These are phyloP conservation scores for Cladosporium sp. DNA, from an alignment of 2,329 filamentous ascomycete genomes.

Conservation along the genomic window DNA sequence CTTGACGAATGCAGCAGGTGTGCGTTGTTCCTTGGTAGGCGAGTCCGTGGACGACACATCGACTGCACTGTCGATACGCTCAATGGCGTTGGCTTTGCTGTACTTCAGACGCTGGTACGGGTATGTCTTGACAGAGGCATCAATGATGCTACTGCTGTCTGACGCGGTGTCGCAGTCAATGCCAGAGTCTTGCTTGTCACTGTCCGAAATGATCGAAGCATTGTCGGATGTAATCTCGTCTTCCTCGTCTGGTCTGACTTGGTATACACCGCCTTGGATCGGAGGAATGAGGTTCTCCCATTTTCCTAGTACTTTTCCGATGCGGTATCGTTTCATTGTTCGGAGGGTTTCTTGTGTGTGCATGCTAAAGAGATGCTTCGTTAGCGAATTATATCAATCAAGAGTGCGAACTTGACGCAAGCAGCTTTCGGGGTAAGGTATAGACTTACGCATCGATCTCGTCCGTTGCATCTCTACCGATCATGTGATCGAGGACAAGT, in stretches of 20 bases:
- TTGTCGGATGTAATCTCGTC: neutral
- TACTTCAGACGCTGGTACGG: neutral
- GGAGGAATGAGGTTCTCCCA: conserved; percentile 58
- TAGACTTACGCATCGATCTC: conserved; percentile 45
- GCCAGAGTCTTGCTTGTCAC: conserved; percentile 12
- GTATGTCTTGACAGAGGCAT: neutral
- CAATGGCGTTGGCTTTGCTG: neutral
- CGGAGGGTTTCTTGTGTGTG: conserved; percentile 51
- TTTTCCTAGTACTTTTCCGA: conserved; percentile 51
- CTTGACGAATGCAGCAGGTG: conserved; percentile 30
- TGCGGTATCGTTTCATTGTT: conserved; percentile 57
- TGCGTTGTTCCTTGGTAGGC: neutral
- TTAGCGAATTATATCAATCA: conserved; percentile 8
- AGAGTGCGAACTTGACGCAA: conserved; percentile 1
- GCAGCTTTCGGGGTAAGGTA: neutral
- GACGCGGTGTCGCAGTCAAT: conserved; percentile 11
- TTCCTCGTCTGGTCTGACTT: conserved; percentile 31
- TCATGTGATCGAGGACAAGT: conserved; percentile 61
- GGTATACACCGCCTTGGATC: conserved; percentile 40
- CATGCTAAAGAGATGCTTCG: conserved; percentile 38
- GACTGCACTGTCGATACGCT: conserved; percentile 5
- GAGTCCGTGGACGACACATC: neutral
- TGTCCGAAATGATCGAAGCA: conserved; percentile 1
- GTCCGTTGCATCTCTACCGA: conserved; percentile 55
- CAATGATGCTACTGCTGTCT: conserved; percentile 9